These are phyloP conservation scores for Babesia bigemina DNA, from an alignment of 169 alveolate species.

Conservation along the genomic window DNA sequence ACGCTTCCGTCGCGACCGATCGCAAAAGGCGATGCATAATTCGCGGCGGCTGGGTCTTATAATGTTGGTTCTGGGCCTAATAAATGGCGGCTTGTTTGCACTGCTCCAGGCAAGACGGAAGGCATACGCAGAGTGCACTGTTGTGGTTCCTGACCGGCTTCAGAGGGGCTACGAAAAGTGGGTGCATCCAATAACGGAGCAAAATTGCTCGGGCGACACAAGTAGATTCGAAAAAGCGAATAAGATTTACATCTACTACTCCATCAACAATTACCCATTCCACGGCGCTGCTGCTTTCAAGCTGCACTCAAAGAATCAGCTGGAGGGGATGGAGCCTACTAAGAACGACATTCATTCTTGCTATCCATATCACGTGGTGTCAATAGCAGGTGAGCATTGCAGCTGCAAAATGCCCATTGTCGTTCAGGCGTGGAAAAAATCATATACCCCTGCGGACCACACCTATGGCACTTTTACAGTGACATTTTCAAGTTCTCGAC, in stretches of 20 bases:
- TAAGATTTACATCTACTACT: slow-evolving; percentile 49
- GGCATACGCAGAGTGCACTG: slow-evolving; percentile 19
- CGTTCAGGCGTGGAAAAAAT: slow-evolving; percentile 55
- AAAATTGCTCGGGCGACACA: slow-evolving; percentile 20
- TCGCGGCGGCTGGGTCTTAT: slow-evolving; percentile 11
- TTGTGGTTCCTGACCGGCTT: not conserved
- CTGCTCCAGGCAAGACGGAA: slow-evolving; percentile 3
- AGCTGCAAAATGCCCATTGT: not conserved
- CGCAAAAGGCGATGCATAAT: slow-evolving; percentile 6
- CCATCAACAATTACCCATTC: slow-evolving; percentile 52
- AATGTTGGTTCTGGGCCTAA: slow-evolving; percentile 9
- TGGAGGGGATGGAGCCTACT: slow-evolving; percentile 26
- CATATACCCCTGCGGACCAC: slow-evolving; percentile 77
- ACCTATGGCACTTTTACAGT: slow-evolving; percentile 67
- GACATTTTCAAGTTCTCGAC: slow-evolving; percentile 56
- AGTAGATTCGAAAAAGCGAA: slow-evolving; percentile 9
- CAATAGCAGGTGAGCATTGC: slow-evolving; percentile 17
- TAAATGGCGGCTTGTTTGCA: slow-evolving; percentile 4
- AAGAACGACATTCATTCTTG: slow-evolving; percentile 7
- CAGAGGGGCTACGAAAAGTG: not conserved
- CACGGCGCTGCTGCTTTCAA: slow-evolving; percentile 42
- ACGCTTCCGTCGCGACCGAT: slow-evolving; percentile 2
- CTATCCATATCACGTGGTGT: slow-evolving; percentile 23
- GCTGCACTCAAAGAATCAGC: slow-evolving; percentile 42
- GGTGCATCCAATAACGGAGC: not conserved